phyloP scores from a whole-genome alignment of 495 filamentous ascomycete genomes.

The Podospora pseudocomata region DNA sequence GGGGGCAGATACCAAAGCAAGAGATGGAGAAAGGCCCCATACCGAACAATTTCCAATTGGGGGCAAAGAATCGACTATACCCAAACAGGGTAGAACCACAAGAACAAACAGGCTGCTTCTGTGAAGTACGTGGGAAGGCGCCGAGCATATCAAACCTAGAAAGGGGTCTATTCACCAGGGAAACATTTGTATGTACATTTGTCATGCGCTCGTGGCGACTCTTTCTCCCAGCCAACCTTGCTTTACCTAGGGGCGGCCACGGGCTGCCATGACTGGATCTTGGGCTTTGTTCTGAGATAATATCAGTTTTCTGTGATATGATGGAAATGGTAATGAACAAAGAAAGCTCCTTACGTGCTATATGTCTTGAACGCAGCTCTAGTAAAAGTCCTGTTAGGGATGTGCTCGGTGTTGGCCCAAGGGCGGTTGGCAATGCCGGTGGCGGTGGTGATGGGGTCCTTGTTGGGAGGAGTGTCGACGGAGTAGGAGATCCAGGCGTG shows the following conservation, averaged over 20 bases:
- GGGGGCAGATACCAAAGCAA: no score
- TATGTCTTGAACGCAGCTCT: constrained; percentile 87
- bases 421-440: constrained; percentile 51
- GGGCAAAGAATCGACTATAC: no score
- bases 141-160: background rate
- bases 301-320: background rate
- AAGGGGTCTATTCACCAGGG: background rate
- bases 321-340: background rate
- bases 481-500: constrained; percentile 95
- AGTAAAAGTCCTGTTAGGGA: constrained; percentile 67
- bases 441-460: constrained; percentile 60
- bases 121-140: no score
- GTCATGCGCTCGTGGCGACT: background rate
- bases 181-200: background rate
- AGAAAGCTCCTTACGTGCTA: constrained; percentile 64
- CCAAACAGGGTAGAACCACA: no score
- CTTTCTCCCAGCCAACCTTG: background rate
- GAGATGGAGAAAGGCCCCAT: no score
- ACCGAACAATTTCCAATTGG: no score
- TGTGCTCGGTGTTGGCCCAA: constrained; percentile 72
- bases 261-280: constrained; percentile 41
- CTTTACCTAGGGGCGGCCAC: constrained; percentile 28
- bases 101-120: no score
- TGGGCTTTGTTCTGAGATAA: constrained; percentile 35
- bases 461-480: constrained; percentile 78